Conservation (phyloP, 2,329 filamentous ascomycete genomes). For the Gremmenia infestans region DNA sequence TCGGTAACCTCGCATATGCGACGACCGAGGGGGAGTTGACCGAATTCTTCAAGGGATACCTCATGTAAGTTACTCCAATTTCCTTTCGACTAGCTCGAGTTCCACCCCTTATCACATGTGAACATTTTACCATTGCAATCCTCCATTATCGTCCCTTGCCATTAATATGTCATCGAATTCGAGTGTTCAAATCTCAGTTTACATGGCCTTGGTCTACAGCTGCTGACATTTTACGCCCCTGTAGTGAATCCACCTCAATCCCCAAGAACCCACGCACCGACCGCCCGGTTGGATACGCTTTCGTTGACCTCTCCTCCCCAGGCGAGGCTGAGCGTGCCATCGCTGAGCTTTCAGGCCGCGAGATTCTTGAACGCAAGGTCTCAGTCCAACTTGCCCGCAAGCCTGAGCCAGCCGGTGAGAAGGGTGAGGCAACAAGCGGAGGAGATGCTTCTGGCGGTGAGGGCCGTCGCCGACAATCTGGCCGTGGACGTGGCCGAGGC, state of each 20-base stretch:
- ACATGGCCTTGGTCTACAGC: not conserved
- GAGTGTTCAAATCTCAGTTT: too few species aligned
- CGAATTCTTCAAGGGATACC: constrained; percentile 99
- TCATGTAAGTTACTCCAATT: constrained; percentile 71
- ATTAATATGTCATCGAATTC: too few species aligned
- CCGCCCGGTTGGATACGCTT: constrained; percentile 97
- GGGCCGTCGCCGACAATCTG: constrained; percentile 58
- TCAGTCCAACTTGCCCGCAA: constrained; percentile 98
- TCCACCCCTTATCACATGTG: not conserved
- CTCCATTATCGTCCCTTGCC: too few species aligned
- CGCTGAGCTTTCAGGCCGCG: constrained; percentile 90
- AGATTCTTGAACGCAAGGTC: constrained; percentile 97
- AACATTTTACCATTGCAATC: too few species aligned
- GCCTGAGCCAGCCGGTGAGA: constrained; percentile 80
- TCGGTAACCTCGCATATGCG: constrained; percentile 99
- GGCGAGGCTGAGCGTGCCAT: constrained; percentile 95
- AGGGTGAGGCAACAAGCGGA: constrained; percentile 64
- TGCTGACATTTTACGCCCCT: constrained; percentile 33
- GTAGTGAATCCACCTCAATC: constrained; percentile 95
- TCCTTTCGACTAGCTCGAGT: not conserved
- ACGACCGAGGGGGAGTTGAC: constrained; percentile 99
- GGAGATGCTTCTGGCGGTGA: constrained; percentile 64
- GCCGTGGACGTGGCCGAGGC: constrained; percentile 62
- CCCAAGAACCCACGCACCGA: constrained; percentile 99
- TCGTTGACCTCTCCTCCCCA: constrained; percentile 94